Base-by-base conservation (phyloP, 2,329 filamentous ascomycete genomes). In the Alternaria sp. region DNA sequence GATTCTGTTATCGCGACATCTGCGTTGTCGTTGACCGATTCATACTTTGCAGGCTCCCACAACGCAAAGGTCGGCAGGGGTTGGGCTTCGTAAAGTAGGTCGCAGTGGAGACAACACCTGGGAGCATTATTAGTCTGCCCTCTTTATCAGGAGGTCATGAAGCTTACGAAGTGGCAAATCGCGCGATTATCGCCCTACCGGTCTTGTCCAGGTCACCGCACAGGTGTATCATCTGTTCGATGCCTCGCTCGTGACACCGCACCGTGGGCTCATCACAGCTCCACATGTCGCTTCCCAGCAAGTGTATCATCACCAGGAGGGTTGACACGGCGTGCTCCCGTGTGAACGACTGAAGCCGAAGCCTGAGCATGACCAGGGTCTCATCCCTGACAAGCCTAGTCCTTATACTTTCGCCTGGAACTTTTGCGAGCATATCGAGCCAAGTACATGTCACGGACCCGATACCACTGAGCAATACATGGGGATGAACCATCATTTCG, bases 211-310 rank as follows among this genome's bases (percentile, higher is more conserved):
- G 56, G 6, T 72, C 75, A 15, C 74, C 75, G 12, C 73, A 71
- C 2, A 68, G 61, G 4, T 26, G n/a, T 14, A 78, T 65, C 9
- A 78, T 58, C 11, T 60, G 61, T 5, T 67, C 73, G 43, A 78
- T 47, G n/a, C 74, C 74, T 9, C 51, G 33, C 50, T 75, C 60
- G 28, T 78, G 76, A 4, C 66, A 69, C 8, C 63, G 63, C 8
- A 79, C 20, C 1, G 66, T 68, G 18, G 66, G 61, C 51, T 79
- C 76, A 25, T 77, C 70, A 45, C 71, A 73, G n/a, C 58, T 71
- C 70, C 73, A 75, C 66, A 77, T 73, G 49, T 79, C 75, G 2
- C 74, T 73, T 6, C 64, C 71, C 4, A 79, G 54, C 3, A 79
- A 55, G 53, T 79, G 75, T 2, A 78, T 25, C 9, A 79, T 74